Conservation (phyloP, 345 rosid genomes). For the Sisymbrium altissimum region DNA sequence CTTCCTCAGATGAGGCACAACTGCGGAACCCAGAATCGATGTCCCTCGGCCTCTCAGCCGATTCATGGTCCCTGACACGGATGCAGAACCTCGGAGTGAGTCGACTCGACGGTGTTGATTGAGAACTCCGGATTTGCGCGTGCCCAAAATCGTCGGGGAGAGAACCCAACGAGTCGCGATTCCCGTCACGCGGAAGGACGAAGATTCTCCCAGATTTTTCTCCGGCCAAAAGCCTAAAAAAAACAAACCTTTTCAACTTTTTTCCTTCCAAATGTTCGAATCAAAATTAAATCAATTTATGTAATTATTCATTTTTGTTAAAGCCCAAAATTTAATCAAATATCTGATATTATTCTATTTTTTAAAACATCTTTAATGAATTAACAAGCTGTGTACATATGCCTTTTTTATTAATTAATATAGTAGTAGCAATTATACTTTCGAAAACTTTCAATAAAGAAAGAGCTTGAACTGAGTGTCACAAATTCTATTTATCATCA, state of each 20-base stretch:
- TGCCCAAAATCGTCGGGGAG: not conserved
- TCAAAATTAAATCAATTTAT: not conserved
- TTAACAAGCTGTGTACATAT: too few relatives aligned
- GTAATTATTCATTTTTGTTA: not conserved
- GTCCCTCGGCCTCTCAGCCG: conserved; percentile 59
- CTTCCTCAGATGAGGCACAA: conserved; percentile 57
- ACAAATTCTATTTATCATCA: not conserved
- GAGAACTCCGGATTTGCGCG: not conserved
- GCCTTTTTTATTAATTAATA: too few relatives aligned
- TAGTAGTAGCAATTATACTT: too few relatives aligned
- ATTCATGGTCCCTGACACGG: conserved; percentile 40
- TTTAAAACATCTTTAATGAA: too few relatives aligned
- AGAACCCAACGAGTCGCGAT: not conserved
- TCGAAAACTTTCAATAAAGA: not conserved
- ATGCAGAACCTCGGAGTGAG: too few relatives aligned
- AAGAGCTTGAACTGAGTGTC: not conserved
- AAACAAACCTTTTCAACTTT: not conserved
- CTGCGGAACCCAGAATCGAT: conserved; percentile 42
- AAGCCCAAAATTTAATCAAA: not conserved
- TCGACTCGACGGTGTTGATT: not conserved
- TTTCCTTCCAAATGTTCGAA: not conserved
- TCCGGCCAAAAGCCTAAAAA: not conserved
- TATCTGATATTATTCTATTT: not conserved
- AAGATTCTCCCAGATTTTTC: conserved; percentile 2
- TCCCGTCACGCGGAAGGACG: conserved; percentile 16